A percentile compares a stretch with the other conserved stretches of the same genome.
These are phyloP conservation scores for Fusarium tanahbumbuense DNA, from an alignment of 2,329 filamentous ascomycete species.

Conservation along the genomic window DNA sequence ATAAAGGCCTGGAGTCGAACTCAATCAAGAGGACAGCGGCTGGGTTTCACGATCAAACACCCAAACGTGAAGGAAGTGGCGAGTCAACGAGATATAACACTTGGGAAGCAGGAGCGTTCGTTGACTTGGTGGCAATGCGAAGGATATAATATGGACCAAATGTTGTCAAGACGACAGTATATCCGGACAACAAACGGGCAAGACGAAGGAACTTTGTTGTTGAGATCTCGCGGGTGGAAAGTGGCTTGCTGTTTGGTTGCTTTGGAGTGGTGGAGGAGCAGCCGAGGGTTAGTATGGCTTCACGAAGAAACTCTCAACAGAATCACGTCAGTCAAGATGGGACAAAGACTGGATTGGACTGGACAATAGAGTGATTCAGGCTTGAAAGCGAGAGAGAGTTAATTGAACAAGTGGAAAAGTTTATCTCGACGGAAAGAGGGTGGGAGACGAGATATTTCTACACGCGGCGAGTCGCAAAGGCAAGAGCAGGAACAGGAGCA, in stretches of 20 bases:
- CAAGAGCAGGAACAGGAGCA: neutral
- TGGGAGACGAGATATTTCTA: constrained; percentile 47
- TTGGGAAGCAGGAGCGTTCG: constrained; percentile 5
- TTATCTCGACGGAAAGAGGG: constrained; percentile 25
- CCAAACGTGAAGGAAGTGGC: constrained; percentile 3
- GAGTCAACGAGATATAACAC: neutral
- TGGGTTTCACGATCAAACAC: constrained; percentile 8
- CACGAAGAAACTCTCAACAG: constrained; percentile 24
- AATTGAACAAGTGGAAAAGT: constrained; percentile 18
- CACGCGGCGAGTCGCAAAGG: neutral
- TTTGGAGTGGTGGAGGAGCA: constrained; percentile 12
- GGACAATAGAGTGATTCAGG: constrained; percentile 2
- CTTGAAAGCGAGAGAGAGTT: constrained; percentile 8
- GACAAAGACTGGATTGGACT: constrained; percentile 18
- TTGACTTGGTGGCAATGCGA: constrained; percentile 4
- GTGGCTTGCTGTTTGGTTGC: constrained; percentile 12
- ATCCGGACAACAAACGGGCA: neutral
- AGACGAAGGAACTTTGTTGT: constrained; percentile 6
- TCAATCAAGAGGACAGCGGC: constrained; percentile 11
- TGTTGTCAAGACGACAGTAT: neutral
- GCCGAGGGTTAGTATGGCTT: constrained; percentile 18
- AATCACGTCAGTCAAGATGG: constrained; percentile 22
- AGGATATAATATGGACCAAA: constrained; percentile 1
- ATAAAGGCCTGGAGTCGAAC: constrained; percentile 4
- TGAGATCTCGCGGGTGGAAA: neutral